Evolutionary conservation across 768 basidiomycete genomes (phyloP), one percentile per base, ranked within the genome.

Genomic region (Suillus weaverae): DNA sequence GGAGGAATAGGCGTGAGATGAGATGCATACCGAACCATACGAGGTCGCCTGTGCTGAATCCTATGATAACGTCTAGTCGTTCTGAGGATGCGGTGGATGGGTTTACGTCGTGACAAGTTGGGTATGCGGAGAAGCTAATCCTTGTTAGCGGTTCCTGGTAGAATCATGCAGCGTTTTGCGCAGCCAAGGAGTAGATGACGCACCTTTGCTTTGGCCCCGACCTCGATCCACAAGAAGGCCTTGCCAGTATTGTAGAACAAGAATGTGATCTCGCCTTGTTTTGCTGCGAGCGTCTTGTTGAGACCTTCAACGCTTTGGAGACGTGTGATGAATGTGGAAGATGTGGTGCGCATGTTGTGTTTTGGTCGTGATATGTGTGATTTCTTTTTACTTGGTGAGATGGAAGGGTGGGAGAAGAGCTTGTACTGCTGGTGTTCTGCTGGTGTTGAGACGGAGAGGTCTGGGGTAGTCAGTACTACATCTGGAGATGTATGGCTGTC

Each of bases 21-120:
- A 32, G 14, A 56, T 44, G 16, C 84, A 68, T 67, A 92, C 96
- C 96, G 62, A 99, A 82, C 97, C 97, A 99, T 57, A 99, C 79
- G 43, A 99, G 81, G 78, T 99, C 97, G n/a, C 97, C 97, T 0
- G 95, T 92, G 66, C 81, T 84, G 73, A 97, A 98, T 6, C 97
- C 97, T 70, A 98, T 90, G 64, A 98, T 85, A 7, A 97, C 82
- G 70, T 98, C 96, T 39, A 98, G 77, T 51, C 88, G 86, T 48
- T 94, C 89, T 13, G 89, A 79, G 4, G 88, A 89, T 8, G 92
- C 87, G 2, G 96, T 97, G 2, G 85, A 76, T 6, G 81, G 75
- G 69, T 97, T 97, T 36, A 97, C 88, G 71, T 94, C 90, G 74
- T 97, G 94, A 73, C 95, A 96, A 1, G 96, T 97, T 5, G 94